phyloP scores from a whole-genome alignment of 768 basidiomycete species.

The Collybia sordida region DNA sequence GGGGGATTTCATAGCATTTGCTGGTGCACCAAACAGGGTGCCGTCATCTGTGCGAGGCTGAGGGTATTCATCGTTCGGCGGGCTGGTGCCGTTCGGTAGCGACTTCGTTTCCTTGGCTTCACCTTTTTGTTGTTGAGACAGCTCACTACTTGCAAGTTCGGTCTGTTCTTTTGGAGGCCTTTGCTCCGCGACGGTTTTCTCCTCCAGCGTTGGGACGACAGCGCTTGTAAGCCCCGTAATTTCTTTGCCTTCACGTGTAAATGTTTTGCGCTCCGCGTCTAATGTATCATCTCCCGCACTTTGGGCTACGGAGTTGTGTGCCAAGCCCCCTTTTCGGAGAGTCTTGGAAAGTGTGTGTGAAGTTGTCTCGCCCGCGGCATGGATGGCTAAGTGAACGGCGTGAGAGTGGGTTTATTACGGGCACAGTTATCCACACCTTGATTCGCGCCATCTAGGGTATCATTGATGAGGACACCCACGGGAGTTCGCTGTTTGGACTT shows the following conservation, averaged over 20 bases:
- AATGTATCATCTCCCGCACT: constrained; percentile 40
- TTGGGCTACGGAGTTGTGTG: constrained; percentile 35
- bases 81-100: background rate
- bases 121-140: constrained; percentile 1
- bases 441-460: constrained; percentile 35
- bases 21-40: constrained; percentile 54
- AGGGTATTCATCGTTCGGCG: constrained; percentile 9
- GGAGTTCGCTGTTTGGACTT: constrained; percentile 34
- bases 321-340: constrained; percentile 43
- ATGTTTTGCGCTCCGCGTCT: constrained; percentile 52
- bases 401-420: background rate
- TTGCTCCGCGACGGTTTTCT: constrained; percentile 56
- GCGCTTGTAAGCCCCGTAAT: constrained; percentile 59
- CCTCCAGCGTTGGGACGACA: constrained; percentile 69
- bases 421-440: constrained; percentile 45
- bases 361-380: constrained; percentile 36
- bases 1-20: constrained; percentile 44
- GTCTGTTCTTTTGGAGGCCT: constrained; percentile 34
- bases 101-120: constrained; percentile 3
- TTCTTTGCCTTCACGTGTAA: constrained; percentile 48
- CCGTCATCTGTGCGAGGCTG: constrained; percentile 40
- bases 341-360: constrained; percentile 33
- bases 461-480: constrained; percentile 29
- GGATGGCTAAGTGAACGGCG: constrained; percentile 31
- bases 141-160: background rate